A percentile compares a stretch with the other conserved stretches of the same genome.
Conservation (phyloP, 2,329 filamentous ascomycete species). For the Talaromyces sp. region DNA sequence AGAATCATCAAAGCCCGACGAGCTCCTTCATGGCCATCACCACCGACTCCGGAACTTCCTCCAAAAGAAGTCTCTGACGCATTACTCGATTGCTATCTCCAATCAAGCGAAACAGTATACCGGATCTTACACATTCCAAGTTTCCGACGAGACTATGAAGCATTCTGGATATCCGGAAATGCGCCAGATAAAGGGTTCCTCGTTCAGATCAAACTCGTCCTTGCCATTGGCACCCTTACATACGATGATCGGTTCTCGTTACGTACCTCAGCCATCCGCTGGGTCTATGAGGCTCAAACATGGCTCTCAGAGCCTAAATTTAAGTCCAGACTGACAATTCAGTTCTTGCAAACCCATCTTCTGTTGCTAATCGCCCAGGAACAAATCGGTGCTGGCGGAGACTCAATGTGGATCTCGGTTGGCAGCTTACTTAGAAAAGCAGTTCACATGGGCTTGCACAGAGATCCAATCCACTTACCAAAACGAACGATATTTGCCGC, state of each 20-base stretch:
- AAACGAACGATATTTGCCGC: constrained; percentile 15
- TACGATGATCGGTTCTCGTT: constrained; percentile 53
- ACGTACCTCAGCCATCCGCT: constrained; percentile 45
- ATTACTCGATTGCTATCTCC: constrained; percentile 54
- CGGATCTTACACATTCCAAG: constrained; percentile 57
- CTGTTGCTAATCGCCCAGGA: constrained; percentile 34
- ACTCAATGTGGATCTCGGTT: constrained; percentile 34
- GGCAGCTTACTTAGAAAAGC: constrained; percentile 30
- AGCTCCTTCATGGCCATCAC: constrained; percentile 12
- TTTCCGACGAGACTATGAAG: constrained; percentile 55
- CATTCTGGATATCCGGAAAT: constrained; percentile 42
- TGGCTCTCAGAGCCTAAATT: constrained; percentile 29
- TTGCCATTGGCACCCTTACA: constrained; percentile 54
- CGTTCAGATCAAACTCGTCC: constrained; percentile 56
- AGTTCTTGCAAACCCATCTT: constrained; percentile 30
- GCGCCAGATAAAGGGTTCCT: constrained; percentile 45
- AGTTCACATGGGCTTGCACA: constrained; percentile 33
- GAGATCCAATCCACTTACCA: constrained; percentile 27
- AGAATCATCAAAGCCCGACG: constrained; percentile 52
- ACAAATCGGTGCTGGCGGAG: constrained; percentile 30
- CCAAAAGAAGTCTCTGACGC: constrained; percentile 42
- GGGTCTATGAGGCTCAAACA: constrained; percentile 24
- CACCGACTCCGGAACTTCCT: constrained; percentile 45
- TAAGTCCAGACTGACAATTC: constrained; percentile 26
- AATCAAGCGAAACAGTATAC: constrained; percentile 53